A percentile compares a stretch with the other conserved stretches of the same genome.
phyloP scores from a whole-genome alignment of 768 basidiomycete genomes.

The Coprinellus micaceus region DNA sequence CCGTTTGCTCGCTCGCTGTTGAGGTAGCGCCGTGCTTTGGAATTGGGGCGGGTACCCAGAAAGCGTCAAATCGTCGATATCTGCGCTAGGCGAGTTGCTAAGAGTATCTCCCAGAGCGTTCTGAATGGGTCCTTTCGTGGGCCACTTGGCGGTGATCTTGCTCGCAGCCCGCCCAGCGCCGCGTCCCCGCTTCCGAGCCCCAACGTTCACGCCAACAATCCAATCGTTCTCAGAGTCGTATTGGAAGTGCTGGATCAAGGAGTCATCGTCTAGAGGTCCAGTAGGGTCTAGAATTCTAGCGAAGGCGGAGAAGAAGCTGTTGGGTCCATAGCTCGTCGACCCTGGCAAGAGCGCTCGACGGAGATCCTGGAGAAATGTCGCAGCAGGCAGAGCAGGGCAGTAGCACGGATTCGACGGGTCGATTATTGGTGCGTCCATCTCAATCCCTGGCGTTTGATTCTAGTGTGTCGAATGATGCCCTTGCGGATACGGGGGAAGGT shows the following conservation, averaged over 20 bases:
- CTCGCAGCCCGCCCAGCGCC: not conserved
- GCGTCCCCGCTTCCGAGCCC: not conserved
- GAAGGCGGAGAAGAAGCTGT: slow-evolving; percentile 28
- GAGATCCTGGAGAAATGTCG: slow-evolving; percentile 43
- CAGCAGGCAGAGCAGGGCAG: slow-evolving; percentile 48
- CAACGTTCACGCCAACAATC: slow-evolving; percentile 8
- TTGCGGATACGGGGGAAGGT: no score
- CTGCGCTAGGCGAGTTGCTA: not conserved
- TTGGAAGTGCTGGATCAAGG: slow-evolving; percentile 7
- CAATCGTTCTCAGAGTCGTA: slow-evolving; percentile 16
- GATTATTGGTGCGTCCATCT: slow-evolving; percentile 39
- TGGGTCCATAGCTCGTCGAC: slow-evolving; percentile 8
- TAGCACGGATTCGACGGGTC: slow-evolving; percentile 59
- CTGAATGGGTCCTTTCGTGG: not conserved
- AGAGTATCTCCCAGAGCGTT: not conserved
- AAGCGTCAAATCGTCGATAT: slow-evolving; percentile 6
- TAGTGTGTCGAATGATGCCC: no score
- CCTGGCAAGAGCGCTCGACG: slow-evolving; percentile 23
- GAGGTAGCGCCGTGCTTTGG: slow-evolving; percentile 3
- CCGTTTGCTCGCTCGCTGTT: slow-evolving; percentile 15
- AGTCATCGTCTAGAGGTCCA: slow-evolving; percentile 18
- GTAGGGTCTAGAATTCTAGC: slow-evolving; percentile 28
- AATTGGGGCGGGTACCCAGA: slow-evolving; percentile 5
- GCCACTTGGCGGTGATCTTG: not conserved
- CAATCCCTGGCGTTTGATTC: no score